Evolutionary conservation across 352 stramenopile species (phyloP).

Genomic region (Phytopythium aichiense): DNA sequence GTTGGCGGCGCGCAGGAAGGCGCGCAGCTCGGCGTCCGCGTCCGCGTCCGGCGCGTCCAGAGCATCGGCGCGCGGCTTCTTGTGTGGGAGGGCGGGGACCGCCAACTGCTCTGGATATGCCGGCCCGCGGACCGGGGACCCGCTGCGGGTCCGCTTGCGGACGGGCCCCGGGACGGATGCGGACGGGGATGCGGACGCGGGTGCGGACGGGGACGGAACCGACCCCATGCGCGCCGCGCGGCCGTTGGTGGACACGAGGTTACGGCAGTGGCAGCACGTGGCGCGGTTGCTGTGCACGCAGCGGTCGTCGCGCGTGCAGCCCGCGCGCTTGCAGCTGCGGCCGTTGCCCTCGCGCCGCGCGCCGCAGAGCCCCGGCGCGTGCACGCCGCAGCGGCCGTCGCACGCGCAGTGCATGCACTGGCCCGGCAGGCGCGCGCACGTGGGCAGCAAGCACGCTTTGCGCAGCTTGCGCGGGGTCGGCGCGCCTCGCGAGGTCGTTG

Average conservation of each 20-base stretch:
- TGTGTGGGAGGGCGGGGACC: background rate
- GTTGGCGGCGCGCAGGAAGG: conserved; percentile 27
- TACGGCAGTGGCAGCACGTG: conserved; percentile 75
- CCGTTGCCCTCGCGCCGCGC: conserved; percentile 58
- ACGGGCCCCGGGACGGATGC: background rate
- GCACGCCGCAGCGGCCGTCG: conserved; percentile 60
- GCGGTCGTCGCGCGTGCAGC: conserved; percentile 52
- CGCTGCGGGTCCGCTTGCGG: conserved; percentile 8
- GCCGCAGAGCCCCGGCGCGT: conserved; percentile 49
- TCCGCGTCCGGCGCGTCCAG: conserved; percentile 13
- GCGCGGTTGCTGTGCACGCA: conserved; percentile 70
- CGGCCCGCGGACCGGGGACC: background rate
- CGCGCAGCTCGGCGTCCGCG: conserved; percentile 16
- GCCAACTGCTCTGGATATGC: conserved; percentile 1
- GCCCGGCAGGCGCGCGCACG: conserved; percentile 42
- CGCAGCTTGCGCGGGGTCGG: conserved; percentile 40
- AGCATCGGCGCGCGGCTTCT: conserved; percentile 7
- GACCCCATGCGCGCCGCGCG: conserved; percentile 30
- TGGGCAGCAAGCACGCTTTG: conserved; percentile 67
- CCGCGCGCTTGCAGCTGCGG: conserved; percentile 57
- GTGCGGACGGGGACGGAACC: background rate
- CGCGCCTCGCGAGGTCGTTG: background rate
- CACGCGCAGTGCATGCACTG: conserved; percentile 85
- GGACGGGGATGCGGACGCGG: conserved; percentile 1
- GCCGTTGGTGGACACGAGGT: conserved; percentile 61